Base-by-base conservation (phyloP, 1,284 basidiomycete species). In the Chalciporus sp. region DNA sequence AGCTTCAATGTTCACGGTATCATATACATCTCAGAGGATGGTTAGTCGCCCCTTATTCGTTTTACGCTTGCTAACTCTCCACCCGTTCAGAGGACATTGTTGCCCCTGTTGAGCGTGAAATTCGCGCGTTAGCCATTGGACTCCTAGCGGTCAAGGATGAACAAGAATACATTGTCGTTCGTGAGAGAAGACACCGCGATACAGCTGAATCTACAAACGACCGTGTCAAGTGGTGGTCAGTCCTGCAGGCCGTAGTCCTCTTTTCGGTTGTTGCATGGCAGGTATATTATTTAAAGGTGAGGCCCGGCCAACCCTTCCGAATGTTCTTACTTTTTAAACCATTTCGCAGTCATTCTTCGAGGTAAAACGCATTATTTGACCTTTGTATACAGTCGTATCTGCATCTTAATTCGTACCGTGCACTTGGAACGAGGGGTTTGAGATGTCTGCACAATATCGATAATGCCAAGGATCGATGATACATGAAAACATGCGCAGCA, bases 1-100 rank as follows among this genome's bases (percentile, higher is more conserved):
- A 97, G 95, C 73, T 99, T 99, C 80, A 99, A 99, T 71, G 96
- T 99, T 5, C 97, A 99, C 66, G 97, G 97, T 27, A 87, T 98
- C 48, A 91, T 99, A 58, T 99, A 94, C 66, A 85, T 96, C 27
- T 83, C 85, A 43, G 94, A 93, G 60, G 92, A 94, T 61, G 91
- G 91, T 82, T 60, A 58, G 75, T 70, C 28, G 42, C n/a, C 23
- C 42, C 51, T 49, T 52, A 45, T 45, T 46, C 40, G 12, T 39
- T 52, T 47, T 1, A n/a, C 49, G 39, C 51, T 63, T 51, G 71
- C 44, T 67, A 23, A 67, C 29, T 9, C 27, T 16, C 3, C 35
- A 26, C 26, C n/a, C 1, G 35, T 11, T 62, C 50, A 75, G 58
- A 70, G 82, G 90, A 92, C 62, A 80, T 86, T 37, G 90, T 94